Percentiles rank a stretch among this genome's conserved stretches.
Evolutionary conservation across 768 basidiomycete species (phyloP).

Genomic region (Saitozyma sp.): DNA sequence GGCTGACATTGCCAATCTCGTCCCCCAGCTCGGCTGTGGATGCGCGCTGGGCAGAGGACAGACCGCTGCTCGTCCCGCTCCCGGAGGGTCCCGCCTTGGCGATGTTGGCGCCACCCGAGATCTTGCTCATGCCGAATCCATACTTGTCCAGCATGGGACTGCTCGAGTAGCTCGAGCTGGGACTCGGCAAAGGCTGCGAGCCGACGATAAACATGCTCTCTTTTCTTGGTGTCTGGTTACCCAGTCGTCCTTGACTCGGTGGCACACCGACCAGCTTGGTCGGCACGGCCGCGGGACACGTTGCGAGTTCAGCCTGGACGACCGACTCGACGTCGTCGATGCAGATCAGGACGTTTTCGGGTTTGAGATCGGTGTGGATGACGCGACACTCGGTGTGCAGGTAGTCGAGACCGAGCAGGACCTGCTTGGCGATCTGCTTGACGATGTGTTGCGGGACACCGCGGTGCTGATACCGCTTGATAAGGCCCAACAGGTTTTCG

Average conservation of each 20-base stretch:
- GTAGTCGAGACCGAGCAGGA: slow-evolving; percentile 92
- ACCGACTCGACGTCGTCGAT: slow-evolving; percentile 96
- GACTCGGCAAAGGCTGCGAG: slow-evolving; percentile 82
- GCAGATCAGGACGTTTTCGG: slow-evolving; percentile 94
- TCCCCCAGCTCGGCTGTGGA: slow-evolving; percentile 60
- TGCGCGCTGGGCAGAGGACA: slow-evolving; percentile 3
- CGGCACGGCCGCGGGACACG: slow-evolving; percentile 60
- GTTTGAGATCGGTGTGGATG: slow-evolving; percentile 97
- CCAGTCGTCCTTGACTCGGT: slow-evolving; percentile 80
- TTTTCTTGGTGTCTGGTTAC: slow-evolving; percentile 87
- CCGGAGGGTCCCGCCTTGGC: slow-evolving; percentile 18
- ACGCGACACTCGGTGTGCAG: slow-evolving; percentile 97
- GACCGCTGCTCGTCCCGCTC: slow-evolving; percentile 39
- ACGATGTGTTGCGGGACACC: slow-evolving; percentile 92
- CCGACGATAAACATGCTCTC: slow-evolving; percentile 86
- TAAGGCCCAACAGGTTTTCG: slow-evolving; percentile 89
- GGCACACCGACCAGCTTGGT: slow-evolving; percentile 90
- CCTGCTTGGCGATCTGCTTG: slow-evolving; percentile 94
- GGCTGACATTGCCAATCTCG: slow-evolving; percentile 55
- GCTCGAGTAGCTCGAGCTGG: slow-evolving; percentile 67
- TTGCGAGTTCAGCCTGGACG: slow-evolving; percentile 76
- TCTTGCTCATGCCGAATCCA: slow-evolving; percentile 90
- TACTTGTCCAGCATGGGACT: slow-evolving; percentile 80
- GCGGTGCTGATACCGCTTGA: slow-evolving; percentile 97
- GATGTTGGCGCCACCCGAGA: slow-evolving; percentile 55